Percentiles rank a stretch among this genome's conserved stretches.
Evolutionary conservation across 1,284 basidiomycete species (phyloP).

Genomic region (Wallemia hederae): DNA sequence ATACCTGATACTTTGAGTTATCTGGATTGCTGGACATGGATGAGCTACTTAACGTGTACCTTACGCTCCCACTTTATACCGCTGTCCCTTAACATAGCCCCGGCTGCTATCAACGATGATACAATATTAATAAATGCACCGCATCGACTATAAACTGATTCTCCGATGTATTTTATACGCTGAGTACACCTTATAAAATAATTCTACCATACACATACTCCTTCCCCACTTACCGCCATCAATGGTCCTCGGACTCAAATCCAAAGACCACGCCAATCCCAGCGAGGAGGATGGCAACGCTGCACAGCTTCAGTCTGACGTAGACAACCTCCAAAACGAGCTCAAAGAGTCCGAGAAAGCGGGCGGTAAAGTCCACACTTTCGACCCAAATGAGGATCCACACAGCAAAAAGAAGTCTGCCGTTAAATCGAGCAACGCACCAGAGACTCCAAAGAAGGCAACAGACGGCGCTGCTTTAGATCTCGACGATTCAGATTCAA

Average conservation of each 20-base stretch:
- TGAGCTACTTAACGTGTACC: no score
- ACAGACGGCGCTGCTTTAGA: not conserved
- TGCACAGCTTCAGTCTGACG: not conserved
- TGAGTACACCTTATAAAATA: no score
- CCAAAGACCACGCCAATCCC: not conserved
- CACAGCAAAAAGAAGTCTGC: not conserved
- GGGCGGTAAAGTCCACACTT: not conserved
- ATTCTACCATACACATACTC: not conserved
- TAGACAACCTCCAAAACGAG: not conserved
- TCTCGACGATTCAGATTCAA: not conserved
- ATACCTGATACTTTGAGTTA: no score
- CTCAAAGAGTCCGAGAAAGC: not conserved
- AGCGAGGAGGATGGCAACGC: not conserved
- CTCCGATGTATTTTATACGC: no score
- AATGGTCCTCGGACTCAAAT: not conserved
- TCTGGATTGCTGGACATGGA: no score
- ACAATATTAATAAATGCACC: no score
- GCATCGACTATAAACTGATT: no score
- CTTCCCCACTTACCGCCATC: not conserved
- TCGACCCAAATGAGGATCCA: not conserved
- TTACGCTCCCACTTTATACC: no score
- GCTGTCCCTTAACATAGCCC: no score
- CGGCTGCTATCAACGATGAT: no score
- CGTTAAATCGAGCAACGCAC: not conserved
- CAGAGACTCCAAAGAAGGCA: not conserved